phyloP scores from a whole-genome alignment of 176 grass and related monocot genomes.

The Aegilops speltoides region DNA sequence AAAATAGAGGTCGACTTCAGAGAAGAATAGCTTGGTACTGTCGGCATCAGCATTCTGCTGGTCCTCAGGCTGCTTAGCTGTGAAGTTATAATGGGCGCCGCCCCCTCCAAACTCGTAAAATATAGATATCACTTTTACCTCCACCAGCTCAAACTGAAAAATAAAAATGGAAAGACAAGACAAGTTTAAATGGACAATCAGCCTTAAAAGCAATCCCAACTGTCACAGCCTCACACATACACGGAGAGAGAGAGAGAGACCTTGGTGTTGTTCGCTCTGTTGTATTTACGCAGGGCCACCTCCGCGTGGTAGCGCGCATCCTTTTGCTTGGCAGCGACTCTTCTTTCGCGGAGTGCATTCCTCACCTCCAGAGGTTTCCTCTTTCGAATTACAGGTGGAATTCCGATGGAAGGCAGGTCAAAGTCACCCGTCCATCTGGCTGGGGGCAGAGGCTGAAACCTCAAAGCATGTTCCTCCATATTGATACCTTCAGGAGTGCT shows the following conservation, averaged over 20 bases:
- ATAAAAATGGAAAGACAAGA: neutral
- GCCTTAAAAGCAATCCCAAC: neutral
- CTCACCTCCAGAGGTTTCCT: neutral
- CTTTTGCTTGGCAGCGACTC: neutral
- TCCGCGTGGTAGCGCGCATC: neutral
- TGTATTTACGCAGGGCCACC: neutral
- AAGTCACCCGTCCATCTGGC: too few relatives aligned
- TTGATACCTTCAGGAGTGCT: neutral
- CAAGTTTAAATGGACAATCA: neutral
- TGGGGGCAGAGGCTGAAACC: neutral
- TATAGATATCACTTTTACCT: neutral
- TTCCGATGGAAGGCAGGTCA: neutral
- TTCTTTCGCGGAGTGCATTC: neutral
- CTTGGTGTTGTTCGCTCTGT: neutral
- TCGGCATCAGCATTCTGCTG: neutral
- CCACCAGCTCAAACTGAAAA: neutral
- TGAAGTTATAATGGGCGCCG: constrained; percentile 22
- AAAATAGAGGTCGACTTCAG: neutral
- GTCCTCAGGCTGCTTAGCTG: neutral
- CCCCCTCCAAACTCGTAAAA: constrained; percentile 25
- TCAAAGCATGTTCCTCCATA: neutral
- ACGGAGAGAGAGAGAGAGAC: neutral
- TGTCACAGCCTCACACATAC: too few relatives aligned
- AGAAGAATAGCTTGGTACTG: neutral
- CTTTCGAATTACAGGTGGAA: neutral